A percentile compares a stretch with the other conserved stretches of the same genome.
Conservation (phyloP, 352 stramenopile species). For the Phytophthora foliorum region DNA sequence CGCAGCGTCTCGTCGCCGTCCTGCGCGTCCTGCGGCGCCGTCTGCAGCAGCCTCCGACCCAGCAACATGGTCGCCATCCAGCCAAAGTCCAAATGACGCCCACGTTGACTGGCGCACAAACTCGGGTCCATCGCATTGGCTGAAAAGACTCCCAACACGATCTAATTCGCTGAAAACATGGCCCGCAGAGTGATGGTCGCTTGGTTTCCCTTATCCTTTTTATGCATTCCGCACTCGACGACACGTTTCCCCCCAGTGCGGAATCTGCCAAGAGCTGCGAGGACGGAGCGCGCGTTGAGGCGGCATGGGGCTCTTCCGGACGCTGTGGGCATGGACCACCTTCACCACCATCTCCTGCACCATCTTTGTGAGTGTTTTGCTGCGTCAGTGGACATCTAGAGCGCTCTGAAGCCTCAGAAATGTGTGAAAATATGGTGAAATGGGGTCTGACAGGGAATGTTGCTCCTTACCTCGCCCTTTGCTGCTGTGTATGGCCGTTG, state of each 20-base stretch:
- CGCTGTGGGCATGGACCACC: constrained; percentile 53
- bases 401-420: constrained; percentile 3
- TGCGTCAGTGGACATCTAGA: neutral
- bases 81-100: constrained; percentile 23
- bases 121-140: constrained; percentile 24
- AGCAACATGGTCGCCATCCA: constrained; percentile 54
- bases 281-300: neutral
- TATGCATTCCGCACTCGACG: constrained; percentile 26
- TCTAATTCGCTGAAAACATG: constrained; percentile 15
- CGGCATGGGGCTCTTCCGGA: constrained; percentile 40
- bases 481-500: neutral
- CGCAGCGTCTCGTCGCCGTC: constrained; percentile 28
- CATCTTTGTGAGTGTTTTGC: constrained; percentile 60
- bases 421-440: too few relatives aligned
- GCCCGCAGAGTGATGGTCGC: constrained; percentile 11
- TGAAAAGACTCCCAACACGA: constrained; percentile 1
- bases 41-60: constrained; percentile 60
- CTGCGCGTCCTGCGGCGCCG: constrained; percentile 21
- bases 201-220: constrained; percentile 9
- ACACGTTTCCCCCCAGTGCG: constrained; percentile 19
- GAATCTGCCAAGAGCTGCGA: constrained; percentile 4
- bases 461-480: constrained; percentile 1
- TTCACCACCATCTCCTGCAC: constrained; percentile 68
- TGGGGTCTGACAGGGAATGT: constrained; percentile 1
- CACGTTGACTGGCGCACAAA: constrained; percentile 37